Evolutionary conservation across 768 basidiomycete genomes (phyloP).

Genomic region (Lactarius akahatsu): DNA sequence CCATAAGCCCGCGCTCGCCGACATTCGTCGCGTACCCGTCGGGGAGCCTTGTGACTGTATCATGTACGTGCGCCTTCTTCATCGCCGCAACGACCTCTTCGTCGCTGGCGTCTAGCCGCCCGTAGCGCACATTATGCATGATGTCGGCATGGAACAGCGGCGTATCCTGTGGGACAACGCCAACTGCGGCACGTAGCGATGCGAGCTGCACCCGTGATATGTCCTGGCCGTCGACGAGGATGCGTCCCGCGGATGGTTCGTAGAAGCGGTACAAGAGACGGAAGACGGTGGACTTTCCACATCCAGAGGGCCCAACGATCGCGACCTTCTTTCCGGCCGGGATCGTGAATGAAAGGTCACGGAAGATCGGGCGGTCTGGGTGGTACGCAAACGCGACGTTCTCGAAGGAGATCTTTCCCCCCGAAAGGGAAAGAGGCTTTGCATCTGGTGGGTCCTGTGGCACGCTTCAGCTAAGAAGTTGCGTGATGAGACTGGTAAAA

Average conservation of each 20-base stretch:
- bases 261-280: slow-evolving; percentile 95
- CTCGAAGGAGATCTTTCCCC: slow-evolving; percentile 90
- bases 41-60: slow-evolving; percentile 75
- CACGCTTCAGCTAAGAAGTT: neutral
- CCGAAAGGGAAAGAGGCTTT: slow-evolving; percentile 63
- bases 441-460: slow-evolving; percentile 67
- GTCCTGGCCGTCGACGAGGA: slow-evolving; percentile 86
- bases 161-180: slow-evolving; percentile 97
- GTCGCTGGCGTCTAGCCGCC: slow-evolving; percentile 80
- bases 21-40: slow-evolving; percentile 89
- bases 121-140: slow-evolving; percentile 94
- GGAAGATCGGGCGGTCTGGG: slow-evolving; percentile 89
- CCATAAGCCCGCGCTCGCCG: slow-evolving; percentile 96
- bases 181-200: slow-evolving; percentile 72
- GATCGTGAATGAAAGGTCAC: slow-evolving; percentile 80
- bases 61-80: slow-evolving; percentile 82
- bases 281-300: slow-evolving; percentile 96
- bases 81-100: slow-evolving; percentile 86
- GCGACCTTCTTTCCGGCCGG: slow-evolving; percentile 97
- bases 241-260: slow-evolving; percentile 75
- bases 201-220: slow-evolving; percentile 69
- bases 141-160: slow-evolving; percentile 96
- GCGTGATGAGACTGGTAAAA: neutral
- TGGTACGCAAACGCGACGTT: slow-evolving; percentile 92
- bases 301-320: slow-evolving; percentile 95